Evolutionary conservation across 169 alveolate genomes (phyloP).

Genomic region (Babesia sp.): DNA sequence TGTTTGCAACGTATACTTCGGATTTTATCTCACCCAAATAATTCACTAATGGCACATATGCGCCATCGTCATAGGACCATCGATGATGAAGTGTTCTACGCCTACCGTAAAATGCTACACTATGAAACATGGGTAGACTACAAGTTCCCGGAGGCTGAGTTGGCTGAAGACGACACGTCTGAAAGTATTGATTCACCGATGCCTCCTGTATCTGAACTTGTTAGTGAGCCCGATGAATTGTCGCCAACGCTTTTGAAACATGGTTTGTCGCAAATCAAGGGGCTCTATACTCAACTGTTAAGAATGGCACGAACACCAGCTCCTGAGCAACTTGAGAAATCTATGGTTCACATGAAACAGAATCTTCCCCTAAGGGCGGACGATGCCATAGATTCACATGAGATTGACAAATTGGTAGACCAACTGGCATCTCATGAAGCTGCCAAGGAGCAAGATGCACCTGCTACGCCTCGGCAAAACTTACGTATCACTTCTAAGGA

Average conservation of each 20-base stretch:
- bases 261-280: conserved; percentile 30
- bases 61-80: conserved; percentile 58
- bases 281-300: conserved; percentile 19
- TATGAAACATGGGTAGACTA: conserved; percentile 40
- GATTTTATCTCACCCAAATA: conserved; percentile 51
- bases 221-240: conserved; percentile 27
- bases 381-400: conserved; percentile 7
- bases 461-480: conserved; percentile 17
- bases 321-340: background rate
- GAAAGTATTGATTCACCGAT: conserved; percentile 5
- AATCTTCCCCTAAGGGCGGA: conserved; percentile 8
- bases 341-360: conserved; percentile 1
- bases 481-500: conserved; percentile 36
- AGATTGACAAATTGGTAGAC: conserved; percentile 8
- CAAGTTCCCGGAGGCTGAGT: conserved; percentile 31
- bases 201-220: conserved; percentile 51
- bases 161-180: background rate
- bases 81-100: conserved; percentile 56
- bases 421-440: background rate
- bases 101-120: conserved; percentile 29
- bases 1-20: conserved; percentile 15
- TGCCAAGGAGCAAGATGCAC: conserved; percentile 12
- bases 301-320: conserved; percentile 11
- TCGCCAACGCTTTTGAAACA: conserved; percentile 1
- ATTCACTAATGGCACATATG: conserved; percentile 49